Percentiles rank a stretch among this genome's conserved stretches.
These are phyloP conservation scores for Sutorius australiensis DNA, from an alignment of 768 basidiomycete genomes.

Conservation along the genomic window DNA sequence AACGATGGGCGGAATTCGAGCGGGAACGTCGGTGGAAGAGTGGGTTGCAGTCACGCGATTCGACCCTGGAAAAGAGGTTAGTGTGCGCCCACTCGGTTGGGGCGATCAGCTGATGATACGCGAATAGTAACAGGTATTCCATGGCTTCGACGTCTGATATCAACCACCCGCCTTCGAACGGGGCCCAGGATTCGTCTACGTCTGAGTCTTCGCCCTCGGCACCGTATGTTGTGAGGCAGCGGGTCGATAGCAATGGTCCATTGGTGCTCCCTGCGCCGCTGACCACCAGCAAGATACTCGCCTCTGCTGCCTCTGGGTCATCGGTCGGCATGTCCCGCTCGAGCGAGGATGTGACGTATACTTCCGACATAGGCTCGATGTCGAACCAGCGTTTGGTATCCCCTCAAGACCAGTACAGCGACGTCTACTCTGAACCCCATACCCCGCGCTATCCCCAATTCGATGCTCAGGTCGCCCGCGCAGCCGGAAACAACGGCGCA, in stretches of 20 bases:
- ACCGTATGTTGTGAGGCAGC: constrained; percentile 43
- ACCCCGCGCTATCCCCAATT: constrained; percentile 29
- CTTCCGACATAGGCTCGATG: constrained; percentile 34
- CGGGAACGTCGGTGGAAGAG: constrained; percentile 91
- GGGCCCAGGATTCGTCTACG: constrained; percentile 55
- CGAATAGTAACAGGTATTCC: constrained; percentile 61
- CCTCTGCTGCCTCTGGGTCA: constrained; percentile 39
- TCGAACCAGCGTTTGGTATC: constrained; percentile 44
- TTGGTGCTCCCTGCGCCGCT: constrained; percentile 76
- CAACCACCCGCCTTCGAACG: constrained; percentile 51
- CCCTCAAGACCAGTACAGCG: constrained; percentile 33
- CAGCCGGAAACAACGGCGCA: constrained; percentile 35
- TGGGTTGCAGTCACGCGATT: constrained; percentile 80
- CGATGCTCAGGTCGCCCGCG: constrained; percentile 40
- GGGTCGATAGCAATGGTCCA: constrained; percentile 67
- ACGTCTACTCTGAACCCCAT: constrained; percentile 22
- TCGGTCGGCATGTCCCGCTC: constrained; percentile 45
- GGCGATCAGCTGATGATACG: constrained; percentile 24
- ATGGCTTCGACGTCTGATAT: constrained; percentile 74
- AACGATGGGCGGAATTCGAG: constrained; percentile 98
- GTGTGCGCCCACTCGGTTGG: constrained; percentile 18
- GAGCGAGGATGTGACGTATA: constrained; percentile 38
- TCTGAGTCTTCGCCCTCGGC: constrained; percentile 47
- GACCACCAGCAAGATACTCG: constrained; percentile 51
- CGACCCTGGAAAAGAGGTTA: constrained; percentile 65